Conservation (phyloP, 2,329 filamentous ascomycete species). For the Sarocladium kiliense region DNA sequence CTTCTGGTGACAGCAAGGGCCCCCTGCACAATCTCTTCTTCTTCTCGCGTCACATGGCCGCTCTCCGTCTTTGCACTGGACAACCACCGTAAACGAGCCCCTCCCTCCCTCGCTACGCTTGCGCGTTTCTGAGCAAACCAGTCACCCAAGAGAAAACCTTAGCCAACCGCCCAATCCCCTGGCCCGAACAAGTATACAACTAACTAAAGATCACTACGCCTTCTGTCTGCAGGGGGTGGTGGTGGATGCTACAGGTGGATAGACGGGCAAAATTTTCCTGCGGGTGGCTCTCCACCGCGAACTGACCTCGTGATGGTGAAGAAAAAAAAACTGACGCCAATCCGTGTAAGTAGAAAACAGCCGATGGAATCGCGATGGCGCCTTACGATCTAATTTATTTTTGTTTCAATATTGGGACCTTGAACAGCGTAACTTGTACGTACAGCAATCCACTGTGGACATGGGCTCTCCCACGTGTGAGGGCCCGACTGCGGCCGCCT, state of each 20-base stretch:
- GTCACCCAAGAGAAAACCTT: too few species aligned
- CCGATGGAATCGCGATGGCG: not conserved
- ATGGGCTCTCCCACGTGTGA: not conserved
- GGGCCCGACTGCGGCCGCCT: not conserved
- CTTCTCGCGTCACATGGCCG: constrained; percentile 2
- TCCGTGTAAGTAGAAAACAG: not conserved
- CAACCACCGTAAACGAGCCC: not conserved
- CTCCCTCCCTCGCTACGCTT: not conserved
- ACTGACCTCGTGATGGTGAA: constrained; percentile 3
- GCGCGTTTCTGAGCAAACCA: not conserved
- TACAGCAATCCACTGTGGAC: constrained; percentile 5
- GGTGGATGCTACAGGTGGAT: not conserved
- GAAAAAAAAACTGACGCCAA: not conserved
- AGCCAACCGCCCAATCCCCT: too few species aligned
- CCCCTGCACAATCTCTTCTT: not conserved
- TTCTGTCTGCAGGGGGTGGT: not conserved
- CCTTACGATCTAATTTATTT: not conserved
- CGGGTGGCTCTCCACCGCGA: not conserved
- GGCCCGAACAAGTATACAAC: too few species aligned
- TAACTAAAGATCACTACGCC: too few species aligned
- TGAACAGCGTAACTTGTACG: not conserved
- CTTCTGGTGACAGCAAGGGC: constrained; percentile 4
- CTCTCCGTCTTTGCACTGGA: not conserved
- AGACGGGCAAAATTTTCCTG: not conserved
- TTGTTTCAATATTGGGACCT: not conserved